Percentiles rank a stretch among this genome's conserved stretches.
Evolutionary conservation across 805 yeast species (phyloP).

Genomic region (Saccharomyces paradoxus): DNA sequence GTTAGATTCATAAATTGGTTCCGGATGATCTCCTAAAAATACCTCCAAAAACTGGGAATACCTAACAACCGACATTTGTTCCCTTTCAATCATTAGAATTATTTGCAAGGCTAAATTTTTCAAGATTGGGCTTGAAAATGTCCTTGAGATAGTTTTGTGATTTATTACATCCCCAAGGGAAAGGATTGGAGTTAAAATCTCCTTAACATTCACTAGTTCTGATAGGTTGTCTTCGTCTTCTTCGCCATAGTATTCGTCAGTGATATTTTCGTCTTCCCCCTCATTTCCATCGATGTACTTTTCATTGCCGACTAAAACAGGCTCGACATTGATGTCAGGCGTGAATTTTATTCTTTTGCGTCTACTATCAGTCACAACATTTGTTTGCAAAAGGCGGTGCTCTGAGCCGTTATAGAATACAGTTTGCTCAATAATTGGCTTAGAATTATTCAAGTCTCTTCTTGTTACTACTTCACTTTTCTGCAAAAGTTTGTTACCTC

Average conservation of each 20-base stretch:
- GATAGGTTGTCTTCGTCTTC: constrained; percentile 39
- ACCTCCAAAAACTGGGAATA: constrained; percentile 66
- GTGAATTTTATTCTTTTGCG: constrained; percentile 26
- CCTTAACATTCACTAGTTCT: constrained; percentile 42
- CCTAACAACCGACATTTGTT: constrained; percentile 68
- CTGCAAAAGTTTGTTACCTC: constrained; percentile 51
- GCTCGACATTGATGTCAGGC: constrained; percentile 3
- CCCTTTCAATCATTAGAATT: constrained; percentile 69
- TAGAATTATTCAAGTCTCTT: constrained; percentile 32
- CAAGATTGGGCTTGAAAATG: constrained; percentile 52
- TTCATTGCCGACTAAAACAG: not conserved
- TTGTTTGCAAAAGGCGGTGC: constrained; percentile 26
- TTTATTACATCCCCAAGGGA: constrained; percentile 72
- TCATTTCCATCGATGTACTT: constrained; percentile 1
- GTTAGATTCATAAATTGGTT: constrained; percentile 52
- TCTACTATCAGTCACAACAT: not conserved
- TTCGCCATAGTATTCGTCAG: constrained; percentile 27
- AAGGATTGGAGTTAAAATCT: constrained; percentile 66
- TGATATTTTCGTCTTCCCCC: constrained; percentile 6
- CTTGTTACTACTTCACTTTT: constrained; percentile 42
- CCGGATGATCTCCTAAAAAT: constrained; percentile 81
- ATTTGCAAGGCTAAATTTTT: constrained; percentile 61
- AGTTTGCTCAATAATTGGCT: constrained; percentile 26
- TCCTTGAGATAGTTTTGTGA: constrained; percentile 60
- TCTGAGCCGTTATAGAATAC: constrained; percentile 32